Evolutionary conservation across 306 rosid species (phyloP), one percentile per base, ranked within the genome.

Genomic region (Casuarina equisetifolia): DNA sequence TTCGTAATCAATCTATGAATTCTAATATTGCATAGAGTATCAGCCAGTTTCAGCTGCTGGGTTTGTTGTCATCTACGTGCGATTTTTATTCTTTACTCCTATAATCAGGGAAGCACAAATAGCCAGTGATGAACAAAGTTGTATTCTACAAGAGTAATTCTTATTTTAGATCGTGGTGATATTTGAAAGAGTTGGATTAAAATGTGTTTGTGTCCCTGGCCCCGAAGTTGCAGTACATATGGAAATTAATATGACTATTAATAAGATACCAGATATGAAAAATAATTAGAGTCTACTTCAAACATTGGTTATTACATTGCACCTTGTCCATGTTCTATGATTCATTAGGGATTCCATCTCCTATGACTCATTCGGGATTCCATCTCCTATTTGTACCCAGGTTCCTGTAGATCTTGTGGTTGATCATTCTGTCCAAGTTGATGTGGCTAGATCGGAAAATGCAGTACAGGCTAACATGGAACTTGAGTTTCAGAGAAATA

Each of bases 341-440:
- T 9, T 64, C 32, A 0, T 66, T 57, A 57, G 48, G 70, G 70
- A 42, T 16, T 66, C 40, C 8, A 66, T 16, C 40, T 64, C 38
- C 7, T 20, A n/a, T 57, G 63, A 8, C 63, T 57, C n/a, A n/a
- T n/a, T n/a, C n/a, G n/a, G n/a, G n/a, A 1, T 38, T 39, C 39
- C 70, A 3, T 12, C 11, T 3, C 40, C 7, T 42, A 66, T 66
- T 66, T 38, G 16, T 11, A 6, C 16, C 70, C 49, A 66, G 70
- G 70, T 66, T 66, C 70, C 70, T 16, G 70, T 40, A 40, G 70
- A 66, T n/a, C 70, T 66, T 40, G 70, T 66, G 16, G 49, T 66
- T 66, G 70, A 66, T 66, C 70, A 66, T 40, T 66, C 70, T 66
- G 70, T 66, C 40, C 70, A 66, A 66, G 70, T 40, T 66, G 70